Base-by-base conservation (phyloP, 495 filamentous ascomycete genomes). In the Hypoxylon rickii region DNA sequence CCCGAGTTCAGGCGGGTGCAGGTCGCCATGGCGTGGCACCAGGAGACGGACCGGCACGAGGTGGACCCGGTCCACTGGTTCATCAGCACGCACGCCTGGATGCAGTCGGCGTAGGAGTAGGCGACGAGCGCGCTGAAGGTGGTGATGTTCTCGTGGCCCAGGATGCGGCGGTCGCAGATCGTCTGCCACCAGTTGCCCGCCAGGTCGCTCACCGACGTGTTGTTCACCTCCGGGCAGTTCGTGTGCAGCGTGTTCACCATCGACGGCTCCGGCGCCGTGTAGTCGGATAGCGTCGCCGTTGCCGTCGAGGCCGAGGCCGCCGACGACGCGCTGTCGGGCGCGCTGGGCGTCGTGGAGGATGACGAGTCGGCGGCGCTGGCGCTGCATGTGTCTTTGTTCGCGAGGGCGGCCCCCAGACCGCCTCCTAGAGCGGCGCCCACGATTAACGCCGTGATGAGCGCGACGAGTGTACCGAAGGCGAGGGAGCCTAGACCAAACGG, bases 391-490 rank as follows among this genome's bases (percentile, higher is more conserved):
- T 17, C 17, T 12, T 37, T 12, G 5, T 36, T 47, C 10, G 8
- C 18, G 7, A 47, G 24, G 5, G 44, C 11, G 10, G 29, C 44
- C 4, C 44, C 31, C n/a, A 47, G 32, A 3, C 31, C 31, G 1
- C 44, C 44, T 8, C 44, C 44, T 13, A 47, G 6, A 21, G 18
- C 31, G 22, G 44, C 44, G 2, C 44, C 31, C 2, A 47, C 31
- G 7, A 47, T 36, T n/a, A 47, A 13, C 2, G 44, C 29, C 4
- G 43, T 47, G 3, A 22, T 15, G 1, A 47, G 29, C 16, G 44
- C 34, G 11, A 47, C 11, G 31, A 47, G 44, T 1, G 18, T 19
- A 22, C 29, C 44, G 44, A 47, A 47, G 31, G 44, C 29, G 17
- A 47, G 2, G n/a, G 32, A 32, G 13, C 18, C 22, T 8, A 47